A percentile compares a stretch with the other conserved stretches of the same genome.
Evolutionary conservation across 2,329 filamentous ascomycete species (phyloP).

Genomic region (Phoma herbarum): DNA sequence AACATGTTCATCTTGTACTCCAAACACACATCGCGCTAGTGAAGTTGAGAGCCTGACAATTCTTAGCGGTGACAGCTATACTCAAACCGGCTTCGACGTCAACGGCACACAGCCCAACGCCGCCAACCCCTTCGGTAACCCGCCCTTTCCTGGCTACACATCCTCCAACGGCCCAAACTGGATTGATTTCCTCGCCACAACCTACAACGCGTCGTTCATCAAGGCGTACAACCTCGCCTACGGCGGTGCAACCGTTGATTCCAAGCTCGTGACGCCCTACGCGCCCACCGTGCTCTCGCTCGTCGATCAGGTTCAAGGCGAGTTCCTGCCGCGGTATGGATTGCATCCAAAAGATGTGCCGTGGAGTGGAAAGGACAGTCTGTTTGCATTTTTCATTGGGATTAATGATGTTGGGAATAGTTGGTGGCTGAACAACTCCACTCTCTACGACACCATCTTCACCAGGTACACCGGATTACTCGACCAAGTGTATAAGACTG

Average conservation of each 20-base stretch:
- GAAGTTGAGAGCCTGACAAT: too few relatives aligned
- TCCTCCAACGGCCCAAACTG: conserved; percentile 62
- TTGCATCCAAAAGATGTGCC: conserved; percentile 42
- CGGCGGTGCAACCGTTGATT: conserved; percentile 56
- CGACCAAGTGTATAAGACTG: conserved; percentile 54
- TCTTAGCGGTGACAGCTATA: conserved; percentile 66
- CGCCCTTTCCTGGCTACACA: conserved; percentile 58
- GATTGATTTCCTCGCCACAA: conserved; percentile 58
- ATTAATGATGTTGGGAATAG: conserved; percentile 65
- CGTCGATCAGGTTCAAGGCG: conserved; percentile 59
- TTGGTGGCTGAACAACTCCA: conserved; percentile 54
- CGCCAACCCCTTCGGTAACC: conserved; percentile 69
- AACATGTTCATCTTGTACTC: conserved; percentile 47
- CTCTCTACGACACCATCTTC: conserved; percentile 49
- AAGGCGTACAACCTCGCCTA: conserved; percentile 63
- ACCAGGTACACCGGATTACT: conserved; percentile 49
- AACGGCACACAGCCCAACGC: conserved; percentile 61
- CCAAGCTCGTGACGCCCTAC: conserved; percentile 59
- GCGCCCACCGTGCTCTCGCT: conserved; percentile 59
- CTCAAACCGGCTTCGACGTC: conserved; percentile 66
- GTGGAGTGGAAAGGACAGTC: conserved; percentile 56
- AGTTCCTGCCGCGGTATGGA: conserved; percentile 56
- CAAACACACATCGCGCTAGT: too few relatives aligned
- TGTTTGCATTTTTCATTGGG: conserved; percentile 64
- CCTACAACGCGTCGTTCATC: conserved; percentile 53